Percentiles rank a stretch among this genome's conserved stretches.
Evolutionary conservation across 2,329 filamentous ascomycete genomes (phyloP).

Genomic region (Sclerotinia glacialis): DNA sequence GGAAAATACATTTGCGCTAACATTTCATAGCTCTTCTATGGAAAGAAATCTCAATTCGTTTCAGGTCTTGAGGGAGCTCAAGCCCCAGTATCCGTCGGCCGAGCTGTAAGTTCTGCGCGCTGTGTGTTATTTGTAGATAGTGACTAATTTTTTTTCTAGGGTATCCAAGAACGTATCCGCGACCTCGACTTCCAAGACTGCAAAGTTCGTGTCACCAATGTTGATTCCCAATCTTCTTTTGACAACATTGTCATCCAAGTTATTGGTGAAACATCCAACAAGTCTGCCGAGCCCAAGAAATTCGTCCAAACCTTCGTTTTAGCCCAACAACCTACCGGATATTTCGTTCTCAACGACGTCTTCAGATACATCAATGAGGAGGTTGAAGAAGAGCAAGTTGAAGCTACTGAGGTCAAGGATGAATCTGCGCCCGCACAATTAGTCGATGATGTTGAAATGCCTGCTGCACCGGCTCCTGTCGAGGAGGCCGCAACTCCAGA

Average conservation of each 20-base stretch:
- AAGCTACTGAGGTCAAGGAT: constrained; percentile 40
- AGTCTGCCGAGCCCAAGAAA: constrained; percentile 84
- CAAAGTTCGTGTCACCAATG: constrained; percentile 97
- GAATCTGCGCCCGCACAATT: constrained; percentile 33
- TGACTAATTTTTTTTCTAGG: constrained; percentile 49
- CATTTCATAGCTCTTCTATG: constrained; percentile 74
- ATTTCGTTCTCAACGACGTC: constrained; percentile 98
- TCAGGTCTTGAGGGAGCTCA: constrained; percentile 89
- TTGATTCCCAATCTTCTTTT: constrained; percentile 90
- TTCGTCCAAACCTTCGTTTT: constrained; percentile 98
- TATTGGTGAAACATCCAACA: constrained; percentile 97
- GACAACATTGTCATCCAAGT: constrained; percentile 97
- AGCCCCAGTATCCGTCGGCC: constrained; percentile 79
- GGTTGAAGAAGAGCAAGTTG: constrained; percentile 66
- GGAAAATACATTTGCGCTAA: constrained; percentile 25
- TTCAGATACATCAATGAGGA: constrained; percentile 90
- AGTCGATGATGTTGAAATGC: constrained; percentile 39
- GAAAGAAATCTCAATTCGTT: constrained; percentile 92
- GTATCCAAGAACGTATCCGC: constrained; percentile 93
- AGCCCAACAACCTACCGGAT: constrained; percentile 91
- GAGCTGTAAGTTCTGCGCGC: constrained; percentile 61
- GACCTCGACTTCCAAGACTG: constrained; percentile 91
- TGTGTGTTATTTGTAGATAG: background rate
- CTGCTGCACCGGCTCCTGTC: constrained; percentile 36
- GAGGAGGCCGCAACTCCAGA: constrained; percentile 37